Evolutionary conservation across 345 rosid genomes (phyloP).

Genomic region (Gossypium stocksii): DNA sequence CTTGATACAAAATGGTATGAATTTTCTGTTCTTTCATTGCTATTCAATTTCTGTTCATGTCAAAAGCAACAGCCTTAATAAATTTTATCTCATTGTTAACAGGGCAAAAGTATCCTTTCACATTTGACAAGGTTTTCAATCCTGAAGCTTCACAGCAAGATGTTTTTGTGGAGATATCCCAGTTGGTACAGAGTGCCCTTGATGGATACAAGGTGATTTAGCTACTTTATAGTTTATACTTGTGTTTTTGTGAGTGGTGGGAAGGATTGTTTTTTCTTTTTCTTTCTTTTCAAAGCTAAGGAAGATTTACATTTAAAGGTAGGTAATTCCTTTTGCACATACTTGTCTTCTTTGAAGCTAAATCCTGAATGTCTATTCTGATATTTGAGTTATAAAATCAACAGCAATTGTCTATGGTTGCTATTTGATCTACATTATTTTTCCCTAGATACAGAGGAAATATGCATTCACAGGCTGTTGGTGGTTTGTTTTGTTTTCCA

Average conservation of each 20-base stretch:
- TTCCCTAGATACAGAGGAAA: neutral
- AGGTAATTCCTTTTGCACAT: neutral
- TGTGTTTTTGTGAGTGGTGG: slow-evolving; percentile 2
- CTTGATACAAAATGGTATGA: slow-evolving; percentile 67
- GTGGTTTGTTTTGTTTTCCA: slow-evolving; percentile 22
- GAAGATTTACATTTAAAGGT: neutral
- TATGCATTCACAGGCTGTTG: neutral
- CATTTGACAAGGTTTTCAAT: slow-evolving; percentile 84
- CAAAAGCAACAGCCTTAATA: neutral
- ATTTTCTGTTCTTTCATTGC: neutral
- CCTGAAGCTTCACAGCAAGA: slow-evolving; percentile 83
- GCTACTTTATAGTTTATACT: neutral
- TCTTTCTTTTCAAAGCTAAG: neutral
- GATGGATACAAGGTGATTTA: slow-evolving; percentile 87
- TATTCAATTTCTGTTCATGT: neutral
- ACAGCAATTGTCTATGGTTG: neutral
- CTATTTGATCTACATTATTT: neutral
- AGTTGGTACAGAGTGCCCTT: slow-evolving; percentile 88
- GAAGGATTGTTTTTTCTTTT: no score
- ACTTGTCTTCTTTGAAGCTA: neutral
- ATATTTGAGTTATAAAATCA: neutral
- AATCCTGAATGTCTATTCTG: neutral
- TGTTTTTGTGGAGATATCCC: slow-evolving; percentile 92
- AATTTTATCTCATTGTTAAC: slow-evolving; percentile 19
- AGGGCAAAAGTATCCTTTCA: slow-evolving; percentile 86